Conservation (phyloP, 2,329 filamentous ascomycete species). For the Hypoxylon sp. region DNA sequence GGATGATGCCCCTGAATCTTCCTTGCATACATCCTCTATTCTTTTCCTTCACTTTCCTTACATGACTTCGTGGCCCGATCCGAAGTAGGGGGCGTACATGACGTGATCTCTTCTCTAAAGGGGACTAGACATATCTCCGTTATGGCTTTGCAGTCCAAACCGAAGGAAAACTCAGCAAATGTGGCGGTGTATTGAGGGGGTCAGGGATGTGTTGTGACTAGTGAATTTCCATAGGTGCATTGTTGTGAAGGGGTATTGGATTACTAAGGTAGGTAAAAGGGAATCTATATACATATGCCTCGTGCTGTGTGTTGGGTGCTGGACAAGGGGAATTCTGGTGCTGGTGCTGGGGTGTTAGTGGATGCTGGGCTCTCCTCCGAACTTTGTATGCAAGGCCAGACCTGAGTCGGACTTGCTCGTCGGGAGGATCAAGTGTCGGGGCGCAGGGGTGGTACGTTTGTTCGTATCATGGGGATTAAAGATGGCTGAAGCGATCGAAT, state of each 20-base stretch:
- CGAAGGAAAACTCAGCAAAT: constrained; percentile 56
- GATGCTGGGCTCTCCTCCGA: constrained; percentile 52
- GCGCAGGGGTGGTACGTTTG: constrained; percentile 37
- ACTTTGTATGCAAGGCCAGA: constrained; percentile 50
- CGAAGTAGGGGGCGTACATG: constrained; percentile 54
- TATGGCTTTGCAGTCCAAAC: constrained; percentile 54
- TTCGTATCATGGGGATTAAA: constrained; percentile 35
- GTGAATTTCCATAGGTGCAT: constrained; percentile 45
- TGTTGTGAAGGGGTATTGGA: constrained; percentile 52
- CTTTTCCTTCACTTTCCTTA: constrained; percentile 51
- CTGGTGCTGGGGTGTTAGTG: constrained; percentile 33
- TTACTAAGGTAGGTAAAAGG: constrained; percentile 51
- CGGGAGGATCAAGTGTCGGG: constrained; percentile 51
- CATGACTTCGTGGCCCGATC: constrained; percentile 57
- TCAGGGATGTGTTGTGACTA: constrained; percentile 42
- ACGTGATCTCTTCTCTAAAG: constrained; percentile 57
- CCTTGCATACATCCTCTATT: constrained; percentile 44
- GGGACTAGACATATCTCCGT: constrained; percentile 52
- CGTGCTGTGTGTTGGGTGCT: constrained; percentile 38
- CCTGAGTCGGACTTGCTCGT: constrained; percentile 47
- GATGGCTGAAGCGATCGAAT: constrained; percentile 28
- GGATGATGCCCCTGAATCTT: constrained; percentile 36
- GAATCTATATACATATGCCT: constrained; percentile 55
- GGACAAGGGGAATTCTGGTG: constrained; percentile 25
- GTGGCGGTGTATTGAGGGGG: constrained; percentile 46